phyloP scores from a whole-genome alignment of 768 basidiomycete genomes.

The Multifurca ochricompacta region DNA sequence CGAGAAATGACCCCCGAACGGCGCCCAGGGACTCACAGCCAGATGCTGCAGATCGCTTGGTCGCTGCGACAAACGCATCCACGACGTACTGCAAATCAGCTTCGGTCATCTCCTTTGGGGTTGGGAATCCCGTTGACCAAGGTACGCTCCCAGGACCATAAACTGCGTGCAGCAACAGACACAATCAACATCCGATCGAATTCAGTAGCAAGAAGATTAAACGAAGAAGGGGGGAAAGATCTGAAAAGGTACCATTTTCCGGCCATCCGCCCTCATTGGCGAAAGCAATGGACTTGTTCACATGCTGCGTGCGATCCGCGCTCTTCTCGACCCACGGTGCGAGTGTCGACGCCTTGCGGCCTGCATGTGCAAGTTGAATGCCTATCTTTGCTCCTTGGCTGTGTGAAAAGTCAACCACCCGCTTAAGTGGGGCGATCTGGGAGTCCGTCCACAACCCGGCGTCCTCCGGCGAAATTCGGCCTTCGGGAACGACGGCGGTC shows the following conservation, averaged over 20 bases:
- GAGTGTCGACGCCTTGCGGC: constrained; percentile 63
- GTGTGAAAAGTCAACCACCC: constrained; percentile 69
- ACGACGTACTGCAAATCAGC: constrained; percentile 49
- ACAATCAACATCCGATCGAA: background rate
- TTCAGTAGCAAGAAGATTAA: too few relatives aligned
- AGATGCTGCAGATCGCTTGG: constrained; percentile 45
- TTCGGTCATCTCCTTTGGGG: constrained; percentile 51
- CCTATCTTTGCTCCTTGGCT: constrained; percentile 64
- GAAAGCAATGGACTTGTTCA: constrained; percentile 24
- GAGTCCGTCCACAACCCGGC: constrained; percentile 70
- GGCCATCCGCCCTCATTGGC: constrained; percentile 13
- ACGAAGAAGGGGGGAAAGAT: background rate
- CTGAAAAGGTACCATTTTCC: background rate
- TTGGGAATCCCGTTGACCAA: constrained; percentile 43
- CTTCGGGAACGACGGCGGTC: constrained; percentile 64
- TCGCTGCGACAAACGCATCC: constrained; percentile 50
- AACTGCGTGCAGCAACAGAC: constrained; percentile 34
- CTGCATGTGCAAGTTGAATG: constrained; percentile 73
- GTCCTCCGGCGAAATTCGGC: constrained; percentile 71
- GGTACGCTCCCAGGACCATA: constrained; percentile 52
- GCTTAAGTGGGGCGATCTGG: constrained; percentile 62
- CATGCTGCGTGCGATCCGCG: constrained; percentile 28
- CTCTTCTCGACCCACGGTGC: constrained; percentile 56
- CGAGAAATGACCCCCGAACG: background rate
- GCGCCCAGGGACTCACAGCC: constrained; percentile 50